A percentile compares a stretch with the other conserved stretches of the same genome.
Evolutionary conservation across 305 asterid species (phyloP).

Genomic region (Plantago rigida): DNA sequence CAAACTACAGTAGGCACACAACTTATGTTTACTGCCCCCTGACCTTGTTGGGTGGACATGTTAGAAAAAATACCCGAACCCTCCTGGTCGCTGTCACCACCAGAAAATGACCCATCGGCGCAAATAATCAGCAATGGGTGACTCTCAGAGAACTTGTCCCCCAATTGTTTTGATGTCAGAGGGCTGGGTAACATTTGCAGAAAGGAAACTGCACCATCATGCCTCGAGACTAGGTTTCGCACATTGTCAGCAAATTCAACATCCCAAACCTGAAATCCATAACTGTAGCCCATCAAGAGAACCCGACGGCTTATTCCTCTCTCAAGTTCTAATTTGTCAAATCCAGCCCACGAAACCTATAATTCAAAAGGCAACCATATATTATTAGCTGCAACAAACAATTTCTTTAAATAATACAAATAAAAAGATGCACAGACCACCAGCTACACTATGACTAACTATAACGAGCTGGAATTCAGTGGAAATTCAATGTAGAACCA

Average conservation of each 20-base stretch:
- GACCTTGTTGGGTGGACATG: constrained; percentile 41
- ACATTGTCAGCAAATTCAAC: constrained; percentile 76
- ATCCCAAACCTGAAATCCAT: constrained; percentile 95
- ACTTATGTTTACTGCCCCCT: constrained; percentile 34
- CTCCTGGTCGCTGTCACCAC: constrained; percentile 45
- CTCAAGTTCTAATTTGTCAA: constrained; percentile 59
- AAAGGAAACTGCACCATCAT: constrained; percentile 83
- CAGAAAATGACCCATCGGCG: constrained; percentile 68
- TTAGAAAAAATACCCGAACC: constrained; percentile 34
- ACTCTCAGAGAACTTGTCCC: constrained; percentile 50
- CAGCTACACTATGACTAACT: too few relatives aligned
- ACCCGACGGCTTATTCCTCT: constrained; percentile 35
- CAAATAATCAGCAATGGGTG: constrained; percentile 74
- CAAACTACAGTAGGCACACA: constrained; percentile 69
- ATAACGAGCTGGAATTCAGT: too few relatives aligned
- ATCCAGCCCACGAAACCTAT: constrained; percentile 87
- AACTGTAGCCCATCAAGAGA: constrained; percentile 62
- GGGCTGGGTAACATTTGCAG: constrained; percentile 60
- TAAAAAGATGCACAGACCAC: too few relatives aligned
- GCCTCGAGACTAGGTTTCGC: constrained; percentile 64
- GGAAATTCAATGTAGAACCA: too few relatives aligned
- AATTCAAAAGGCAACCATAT: constrained; percentile 12
- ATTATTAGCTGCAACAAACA: constrained; percentile 10
- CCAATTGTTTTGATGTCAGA: constrained; percentile 31
- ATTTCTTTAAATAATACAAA: background rate